A percentile compares a stretch with the other conserved stretches of the same genome.
phyloP scores from a whole-genome alignment of 2,329 filamentous ascomycete species.

The Keithomyces neogunnii region DNA sequence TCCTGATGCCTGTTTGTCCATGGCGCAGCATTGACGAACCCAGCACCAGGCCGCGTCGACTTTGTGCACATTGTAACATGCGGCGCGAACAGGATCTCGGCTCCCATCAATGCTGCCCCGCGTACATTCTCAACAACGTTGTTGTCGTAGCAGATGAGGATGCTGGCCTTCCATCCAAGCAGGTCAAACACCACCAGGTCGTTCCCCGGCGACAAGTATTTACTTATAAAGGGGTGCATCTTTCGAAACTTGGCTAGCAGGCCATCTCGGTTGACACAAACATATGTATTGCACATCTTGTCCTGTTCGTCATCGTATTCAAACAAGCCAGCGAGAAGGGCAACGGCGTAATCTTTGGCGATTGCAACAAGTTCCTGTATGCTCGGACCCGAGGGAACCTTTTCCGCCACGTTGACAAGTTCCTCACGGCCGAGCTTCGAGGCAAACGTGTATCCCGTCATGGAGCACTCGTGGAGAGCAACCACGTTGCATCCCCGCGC shows the following conservation, averaged over 20 bases:
- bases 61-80: constrained; percentile 14
- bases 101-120: constrained; percentile 8
- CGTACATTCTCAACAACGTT: constrained; percentile 13
- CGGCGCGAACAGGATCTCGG: constrained; percentile 11
- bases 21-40: constrained; percentile 10
- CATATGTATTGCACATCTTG: constrained; percentile 10
- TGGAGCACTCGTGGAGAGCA: constrained; percentile 10
- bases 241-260: constrained; percentile 12
- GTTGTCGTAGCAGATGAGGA: constrained; percentile 15
- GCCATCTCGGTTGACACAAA: constrained; percentile 9
- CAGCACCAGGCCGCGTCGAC: constrained; percentile 10
- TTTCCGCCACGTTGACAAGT: not conserved
- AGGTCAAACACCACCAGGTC: constrained; percentile 11
- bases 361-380: constrained; percentile 1
- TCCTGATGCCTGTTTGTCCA: constrained; percentile 7
- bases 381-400: not conserved
- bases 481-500: constrained; percentile 1
- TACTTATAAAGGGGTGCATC: constrained; percentile 11
- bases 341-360: constrained; percentile 1
- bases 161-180: constrained; percentile 11
- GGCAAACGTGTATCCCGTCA: constrained; percentile 10
- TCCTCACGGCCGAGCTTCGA: not conserved
- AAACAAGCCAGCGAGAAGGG: constrained; percentile 8
- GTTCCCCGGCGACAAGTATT: constrained; percentile 7
- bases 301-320: constrained; percentile 5